Evolutionary conservation across 768 basidiomycete genomes (phyloP).

Genomic region (Pisolithus albus): DNA sequence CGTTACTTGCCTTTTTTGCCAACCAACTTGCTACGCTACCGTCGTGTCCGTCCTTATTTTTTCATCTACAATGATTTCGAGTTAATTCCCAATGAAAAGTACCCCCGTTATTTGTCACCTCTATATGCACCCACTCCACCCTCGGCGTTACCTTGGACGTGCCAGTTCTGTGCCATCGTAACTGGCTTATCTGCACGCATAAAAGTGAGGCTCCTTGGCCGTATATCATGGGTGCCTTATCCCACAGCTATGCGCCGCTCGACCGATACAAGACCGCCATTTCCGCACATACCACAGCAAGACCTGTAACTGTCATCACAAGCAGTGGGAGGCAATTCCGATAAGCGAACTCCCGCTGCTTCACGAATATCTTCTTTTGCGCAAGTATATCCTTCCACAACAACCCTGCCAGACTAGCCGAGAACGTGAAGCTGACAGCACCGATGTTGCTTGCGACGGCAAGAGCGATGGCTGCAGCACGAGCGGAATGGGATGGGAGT

Average conservation of each 20-base stretch:
- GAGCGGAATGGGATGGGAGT: conserved; percentile 27
- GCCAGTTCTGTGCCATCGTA: too few species aligned
- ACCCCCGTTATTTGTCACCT: too few species aligned
- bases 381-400: conserved; percentile 72
- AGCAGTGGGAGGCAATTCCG: conserved; percentile 67
- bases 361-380: conserved; percentile 65
- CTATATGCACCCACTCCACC: too few species aligned
- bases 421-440: conserved; percentile 84
- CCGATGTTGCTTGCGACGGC: conserved; percentile 88
- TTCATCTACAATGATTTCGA: too few species aligned
- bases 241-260: background rate
- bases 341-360: conserved; percentile 55
- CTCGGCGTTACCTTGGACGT: too few species aligned
- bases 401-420: conserved; percentile 81
- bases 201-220: too few species aligned
- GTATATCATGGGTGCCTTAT: too few species aligned
- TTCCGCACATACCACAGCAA: conserved; percentile 69
- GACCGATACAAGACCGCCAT: conserved; percentile 48
- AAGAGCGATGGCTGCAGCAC: conserved; percentile 63
- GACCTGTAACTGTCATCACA: conserved; percentile 58
- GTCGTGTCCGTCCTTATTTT: too few species aligned
- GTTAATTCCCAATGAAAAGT: too few species aligned
- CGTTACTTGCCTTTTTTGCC: too few species aligned
- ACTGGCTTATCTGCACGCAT: too few species aligned
- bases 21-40: too few species aligned